A percentile compares a stretch with the other conserved stretches of the same genome.
phyloP scores from a whole-genome alignment of 208 protist species.

The Phytomonas francai region DNA sequence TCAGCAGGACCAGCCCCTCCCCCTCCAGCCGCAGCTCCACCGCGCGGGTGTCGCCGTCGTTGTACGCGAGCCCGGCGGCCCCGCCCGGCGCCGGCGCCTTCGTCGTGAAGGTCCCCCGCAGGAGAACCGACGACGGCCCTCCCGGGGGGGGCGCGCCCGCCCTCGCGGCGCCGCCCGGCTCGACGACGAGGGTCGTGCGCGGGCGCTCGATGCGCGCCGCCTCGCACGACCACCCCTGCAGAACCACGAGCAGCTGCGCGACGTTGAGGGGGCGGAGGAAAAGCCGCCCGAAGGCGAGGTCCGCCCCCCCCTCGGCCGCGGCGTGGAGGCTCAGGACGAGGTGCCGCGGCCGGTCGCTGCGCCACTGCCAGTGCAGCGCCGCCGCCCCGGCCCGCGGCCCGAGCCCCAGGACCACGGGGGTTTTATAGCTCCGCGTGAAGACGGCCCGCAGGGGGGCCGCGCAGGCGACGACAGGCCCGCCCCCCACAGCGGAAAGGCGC shows the following conservation, averaged over 20 bases:
- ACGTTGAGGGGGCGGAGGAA: constrained; percentile 84
- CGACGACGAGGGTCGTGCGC: constrained; percentile 42
- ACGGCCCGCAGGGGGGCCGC: neutral
- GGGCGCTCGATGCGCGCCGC: constrained; percentile 29
- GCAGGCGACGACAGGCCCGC: no score
- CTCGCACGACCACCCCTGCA: constrained; percentile 46
- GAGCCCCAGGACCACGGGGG: neutral
- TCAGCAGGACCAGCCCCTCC: constrained; percentile 58
- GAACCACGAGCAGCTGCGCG: constrained; percentile 67
- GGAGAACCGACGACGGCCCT: constrained; percentile 18
- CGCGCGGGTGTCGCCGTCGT: constrained; percentile 34
- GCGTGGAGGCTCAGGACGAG: constrained; percentile 47
- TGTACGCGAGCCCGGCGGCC: constrained; percentile 26
- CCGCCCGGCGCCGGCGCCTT: constrained; percentile 4
- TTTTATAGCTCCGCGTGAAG: neutral
- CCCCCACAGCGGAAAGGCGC: constrained; percentile 11
- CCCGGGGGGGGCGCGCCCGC: no score
- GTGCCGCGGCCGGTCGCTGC: constrained; percentile 40
- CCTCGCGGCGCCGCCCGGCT: no score
- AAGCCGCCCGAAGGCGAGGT: constrained; percentile 72
- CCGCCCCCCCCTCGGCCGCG: constrained; percentile 11
- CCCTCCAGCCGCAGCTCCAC: constrained; percentile 37
- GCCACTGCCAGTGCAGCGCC: constrained; percentile 51
- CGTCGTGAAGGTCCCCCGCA: constrained; percentile 32
- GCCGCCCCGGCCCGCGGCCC: constrained; percentile 17